phyloP scores from a whole-genome alignment of 129 eudicot genomes.

The Flaveria ramosissima region DNA sequence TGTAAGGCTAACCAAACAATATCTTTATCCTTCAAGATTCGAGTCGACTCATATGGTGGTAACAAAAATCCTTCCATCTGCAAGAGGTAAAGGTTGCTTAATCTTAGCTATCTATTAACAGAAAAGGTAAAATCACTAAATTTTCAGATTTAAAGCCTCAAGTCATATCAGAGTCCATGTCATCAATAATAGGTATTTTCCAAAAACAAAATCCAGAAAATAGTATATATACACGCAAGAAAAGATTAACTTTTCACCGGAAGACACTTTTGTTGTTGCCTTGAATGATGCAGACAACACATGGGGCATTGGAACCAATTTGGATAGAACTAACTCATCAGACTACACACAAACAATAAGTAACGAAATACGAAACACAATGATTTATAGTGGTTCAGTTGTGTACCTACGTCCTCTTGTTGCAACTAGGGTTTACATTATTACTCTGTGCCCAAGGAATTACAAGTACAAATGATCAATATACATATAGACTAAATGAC shows the following conservation, averaged over 20 bases:
- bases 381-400: no score
- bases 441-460: no score
- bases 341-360: no score
- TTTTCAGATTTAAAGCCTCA: not conserved
- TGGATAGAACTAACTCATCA: not conserved
- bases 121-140: not conserved
- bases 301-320: not conserved
- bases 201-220: not conserved
- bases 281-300: conserved; percentile 9
- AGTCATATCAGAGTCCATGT: conserved; percentile 5
- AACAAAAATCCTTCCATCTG: conserved; percentile 94
- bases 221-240: not conserved
- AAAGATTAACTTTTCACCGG: conserved; percentile 1
- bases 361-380: no score
- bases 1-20: conserved; percentile 64
- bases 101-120: conserved; percentile 2
- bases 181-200: conserved; percentile 1
- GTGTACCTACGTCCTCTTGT: no score
- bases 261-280: conserved; percentile 2
- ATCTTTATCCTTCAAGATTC: conserved; percentile 80
- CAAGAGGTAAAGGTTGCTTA: conserved; percentile 28
- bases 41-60: conserved; percentile 79
- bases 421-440: no score
- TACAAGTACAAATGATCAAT: no score
- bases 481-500: no score